phyloP scores from a whole-genome alignment of 1,284 basidiomycete species.

The Cutaneotrichosporon sp. region DNA sequence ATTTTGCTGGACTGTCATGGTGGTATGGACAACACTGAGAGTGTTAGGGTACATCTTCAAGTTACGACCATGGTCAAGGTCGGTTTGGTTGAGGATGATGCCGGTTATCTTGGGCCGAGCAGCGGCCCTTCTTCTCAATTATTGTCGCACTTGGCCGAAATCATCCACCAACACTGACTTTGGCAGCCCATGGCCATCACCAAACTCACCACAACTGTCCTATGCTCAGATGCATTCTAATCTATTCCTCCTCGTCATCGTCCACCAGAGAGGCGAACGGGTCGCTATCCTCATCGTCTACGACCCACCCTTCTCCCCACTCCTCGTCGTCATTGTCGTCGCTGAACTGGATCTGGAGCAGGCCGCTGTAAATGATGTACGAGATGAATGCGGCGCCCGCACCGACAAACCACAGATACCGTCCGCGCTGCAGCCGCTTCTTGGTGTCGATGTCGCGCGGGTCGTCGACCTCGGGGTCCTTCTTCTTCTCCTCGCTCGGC shows the following conservation, averaged over 20 bases:
- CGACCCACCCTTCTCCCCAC: slow-evolving; percentile 23
- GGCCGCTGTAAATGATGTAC: slow-evolving; percentile 42
- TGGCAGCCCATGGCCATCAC: background rate
- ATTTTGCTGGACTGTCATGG: background rate
- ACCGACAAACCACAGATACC: slow-evolving; percentile 46
- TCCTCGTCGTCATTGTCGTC: slow-evolving; percentile 31
- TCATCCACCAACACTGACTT: background rate
- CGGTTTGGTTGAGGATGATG: background rate
- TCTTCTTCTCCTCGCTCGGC: background rate
- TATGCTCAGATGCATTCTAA: background rate
- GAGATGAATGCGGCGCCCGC: slow-evolving; percentile 37
- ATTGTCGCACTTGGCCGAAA: slow-evolving; percentile 7
- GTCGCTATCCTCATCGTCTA: slow-evolving; percentile 16
- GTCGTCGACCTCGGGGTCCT: background rate
- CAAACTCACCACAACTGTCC: background rate
- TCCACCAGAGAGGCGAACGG: slow-evolving; percentile 1
- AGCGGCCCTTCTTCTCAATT: background rate
- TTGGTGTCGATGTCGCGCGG: slow-evolving; percentile 28
- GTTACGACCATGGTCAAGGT: background rate
- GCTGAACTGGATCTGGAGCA: slow-evolving; percentile 39
- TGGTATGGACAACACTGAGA: background rate
- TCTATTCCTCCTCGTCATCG: background rate
- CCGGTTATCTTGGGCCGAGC: slow-evolving; percentile 6
- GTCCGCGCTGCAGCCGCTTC: slow-evolving; percentile 35
- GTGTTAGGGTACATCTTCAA: background rate